These are phyloP conservation scores for Cryptosporidium ryanae DNA, from an alignment of 169 alveolate species.

Conservation along the genomic window DNA sequence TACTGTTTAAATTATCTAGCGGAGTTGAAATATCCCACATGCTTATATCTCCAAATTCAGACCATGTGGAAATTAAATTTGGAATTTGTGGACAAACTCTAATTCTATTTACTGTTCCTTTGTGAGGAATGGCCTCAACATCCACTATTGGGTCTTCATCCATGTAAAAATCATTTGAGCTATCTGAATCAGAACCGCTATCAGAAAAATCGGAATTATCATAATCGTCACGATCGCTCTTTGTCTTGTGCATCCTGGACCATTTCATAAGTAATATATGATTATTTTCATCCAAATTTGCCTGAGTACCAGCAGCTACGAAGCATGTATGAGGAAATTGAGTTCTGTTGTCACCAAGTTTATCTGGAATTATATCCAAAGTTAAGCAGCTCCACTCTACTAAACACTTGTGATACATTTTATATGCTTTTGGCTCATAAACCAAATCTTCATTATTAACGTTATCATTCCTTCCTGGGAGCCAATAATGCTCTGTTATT, in stretches of 20 bases:
- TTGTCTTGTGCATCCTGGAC: conserved; percentile 71
- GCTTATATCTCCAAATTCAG: conserved; percentile 51
- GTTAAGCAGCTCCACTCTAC: conserved; percentile 74
- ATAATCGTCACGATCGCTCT: conserved; percentile 54
- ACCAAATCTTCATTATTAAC: conserved; percentile 28
- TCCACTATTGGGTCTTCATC: conserved; percentile 69
- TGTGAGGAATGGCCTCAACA: conserved; percentile 65
- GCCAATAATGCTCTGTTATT: conserved; percentile 41
- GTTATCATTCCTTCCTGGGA: conserved; percentile 28
- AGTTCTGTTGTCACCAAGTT: conserved; percentile 51
- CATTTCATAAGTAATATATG: conserved; percentile 60
- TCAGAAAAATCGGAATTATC: conserved; percentile 10
- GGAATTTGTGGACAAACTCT: conserved; percentile 74
- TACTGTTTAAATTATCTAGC: background rate
- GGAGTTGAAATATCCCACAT: conserved; percentile 72
- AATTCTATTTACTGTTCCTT: conserved; percentile 60
- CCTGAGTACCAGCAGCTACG: conserved; percentile 73
- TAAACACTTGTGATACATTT: conserved; percentile 65
- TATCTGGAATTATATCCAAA: conserved; percentile 53
- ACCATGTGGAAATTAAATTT: conserved; percentile 60
- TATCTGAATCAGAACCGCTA: conserved; percentile 32
- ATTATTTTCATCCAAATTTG: conserved; percentile 55
- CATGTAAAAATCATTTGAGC: background rate
- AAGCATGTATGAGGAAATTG: conserved; percentile 73
- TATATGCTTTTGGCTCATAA: conserved; percentile 65